Evolutionary conservation across 169 alveolate species (phyloP), one percentile per base, ranked within the genome.

Genomic region (Neospora caninum): DNA sequence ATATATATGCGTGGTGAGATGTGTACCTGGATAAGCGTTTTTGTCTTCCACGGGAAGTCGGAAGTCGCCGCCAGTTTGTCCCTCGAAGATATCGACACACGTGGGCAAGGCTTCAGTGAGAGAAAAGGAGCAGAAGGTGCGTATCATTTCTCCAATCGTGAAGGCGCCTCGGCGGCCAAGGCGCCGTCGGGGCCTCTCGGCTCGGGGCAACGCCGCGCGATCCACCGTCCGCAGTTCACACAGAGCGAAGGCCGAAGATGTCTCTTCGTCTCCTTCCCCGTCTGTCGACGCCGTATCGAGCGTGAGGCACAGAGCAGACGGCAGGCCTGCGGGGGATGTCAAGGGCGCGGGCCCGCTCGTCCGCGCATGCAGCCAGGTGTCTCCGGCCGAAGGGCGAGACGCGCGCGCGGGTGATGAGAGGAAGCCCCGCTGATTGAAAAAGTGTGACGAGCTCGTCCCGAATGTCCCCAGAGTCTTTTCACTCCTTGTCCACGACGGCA

Each of bases 101-200:
- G 86, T 16, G 27, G 86, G 86, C 86, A 78, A 43, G n/a, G 86
- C 41, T 78, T 78, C 86, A n/a, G 86, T n/a, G 49, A 78, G 41
- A 25, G 43, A 78, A 43, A 78, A 78, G 29, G 86, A 36, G 45
- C 86, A 78, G 45, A 78, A 20, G 45, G 49, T 16, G 18, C 86
- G 39, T 4, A 78, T n/a, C 86, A 13, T 78, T 10, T 78, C 39
- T 38, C 86, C 86, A 20, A n/a, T n/a, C 27, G 49, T 29, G 45
- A 78, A 78, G 45, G n/a, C 4, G 31, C 34, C 73, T 16, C 73
- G 73, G 73, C 16, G 7, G n/a, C 16, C 31, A 64, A 16, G 73
- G 73, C 73, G 73, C 73, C 7, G 31, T 27, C 73, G n/a, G 25
- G n/a, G 4, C 73, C 73, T 64, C 73, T 64, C n/a, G 73, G 31